Base-by-base conservation (phyloP, 495 filamentous ascomycete species). In the Darksidea phi region DNA sequence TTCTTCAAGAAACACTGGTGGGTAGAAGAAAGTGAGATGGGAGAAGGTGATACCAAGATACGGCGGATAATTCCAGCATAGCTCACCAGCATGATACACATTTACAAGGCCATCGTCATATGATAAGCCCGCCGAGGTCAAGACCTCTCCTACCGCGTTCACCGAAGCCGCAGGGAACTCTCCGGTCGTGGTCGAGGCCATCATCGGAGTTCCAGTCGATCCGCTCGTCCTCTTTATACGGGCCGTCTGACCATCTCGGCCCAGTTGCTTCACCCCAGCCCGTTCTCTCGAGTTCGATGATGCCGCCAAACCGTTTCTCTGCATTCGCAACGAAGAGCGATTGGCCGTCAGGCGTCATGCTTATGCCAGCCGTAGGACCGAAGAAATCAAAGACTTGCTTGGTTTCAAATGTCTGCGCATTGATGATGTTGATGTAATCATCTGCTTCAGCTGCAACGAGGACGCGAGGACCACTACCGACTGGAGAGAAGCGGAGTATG, bases 341-440 rank as follows among this genome's bases (percentile, higher is more conserved):
- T 38, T 80, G 75, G 4, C 92, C 93, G 60, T 86, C 88, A 20
- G 86, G 82, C 21, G 85, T 77, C 62, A 91, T 88, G 37, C 82
- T 82, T 2, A 90, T 79, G 2, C 93, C 93, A 2, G 84, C 90
- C 25, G 95, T 82, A 64, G 93, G 88, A 15, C 93, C 91, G 67
- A 95, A 95, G 68, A 95, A 86, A 62, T 91, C 88, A 1, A 96
- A 74, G 8, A 84, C 86, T 68, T 96, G 92, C 12, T 80, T 79
- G 8, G 76, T 83, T 61, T 79, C 77, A 46, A 61, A 73, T 21
- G 34, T 17, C 57, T 78, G 78, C 2, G 88, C 89, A 57, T 95
- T 87, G 59, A 96, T 84, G 34, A 96, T 76, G 36, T 82, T 84
- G 49, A 97, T 79, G 42, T 86, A 83, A 70, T 97, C 93, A 3